Conservation (phyloP, 495 filamentous ascomycete genomes). For the Neurospora sp. region DNA sequence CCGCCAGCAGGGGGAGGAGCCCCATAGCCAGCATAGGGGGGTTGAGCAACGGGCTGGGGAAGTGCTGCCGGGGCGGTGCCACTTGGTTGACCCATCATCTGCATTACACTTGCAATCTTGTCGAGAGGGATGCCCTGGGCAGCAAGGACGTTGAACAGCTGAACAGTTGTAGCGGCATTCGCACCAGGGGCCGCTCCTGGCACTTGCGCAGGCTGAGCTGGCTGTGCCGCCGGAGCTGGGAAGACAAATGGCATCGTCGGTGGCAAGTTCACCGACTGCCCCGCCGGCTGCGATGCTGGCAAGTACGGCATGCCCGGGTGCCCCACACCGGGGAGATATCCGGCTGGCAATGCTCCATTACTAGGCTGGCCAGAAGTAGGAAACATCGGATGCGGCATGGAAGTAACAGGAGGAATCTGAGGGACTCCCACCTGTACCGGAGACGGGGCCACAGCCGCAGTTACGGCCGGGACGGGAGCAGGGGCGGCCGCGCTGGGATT, state of each 20-base stretch:
- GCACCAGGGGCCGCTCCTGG: constrained; percentile 16
- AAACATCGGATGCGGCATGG: constrained; percentile 11
- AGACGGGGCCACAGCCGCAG: constrained; percentile 16
- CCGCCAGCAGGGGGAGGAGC: constrained; percentile 17
- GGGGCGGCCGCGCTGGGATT: constrained; percentile 39
- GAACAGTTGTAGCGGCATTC: constrained; percentile 29
- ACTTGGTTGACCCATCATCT: constrained; percentile 26
- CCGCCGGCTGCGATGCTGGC: constrained; percentile 27
- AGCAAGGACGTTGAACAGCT: constrained; percentile 38
- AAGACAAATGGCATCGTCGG: constrained; percentile 35
- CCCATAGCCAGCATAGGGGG: constrained; percentile 17
- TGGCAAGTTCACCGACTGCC: constrained; percentile 51
- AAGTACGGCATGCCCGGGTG: constrained; percentile 16
- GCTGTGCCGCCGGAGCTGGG: constrained; percentile 6
- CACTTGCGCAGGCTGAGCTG: constrained; percentile 26
- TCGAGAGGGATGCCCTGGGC: constrained; percentile 36
- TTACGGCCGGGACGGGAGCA: constrained; percentile 17
- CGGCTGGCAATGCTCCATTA: constrained; percentile 11
- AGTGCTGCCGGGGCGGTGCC: constrained; percentile 10
- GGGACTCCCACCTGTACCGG: not conserved
- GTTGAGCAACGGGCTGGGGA: constrained; percentile 14
- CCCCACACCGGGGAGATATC: constrained; percentile 5
- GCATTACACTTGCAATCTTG: constrained; percentile 37
- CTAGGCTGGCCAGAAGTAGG: constrained; percentile 7
- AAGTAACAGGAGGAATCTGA: not conserved